Base-by-base conservation (phyloP, 179 eudicot species). In the Spergularia azorica region DNA sequence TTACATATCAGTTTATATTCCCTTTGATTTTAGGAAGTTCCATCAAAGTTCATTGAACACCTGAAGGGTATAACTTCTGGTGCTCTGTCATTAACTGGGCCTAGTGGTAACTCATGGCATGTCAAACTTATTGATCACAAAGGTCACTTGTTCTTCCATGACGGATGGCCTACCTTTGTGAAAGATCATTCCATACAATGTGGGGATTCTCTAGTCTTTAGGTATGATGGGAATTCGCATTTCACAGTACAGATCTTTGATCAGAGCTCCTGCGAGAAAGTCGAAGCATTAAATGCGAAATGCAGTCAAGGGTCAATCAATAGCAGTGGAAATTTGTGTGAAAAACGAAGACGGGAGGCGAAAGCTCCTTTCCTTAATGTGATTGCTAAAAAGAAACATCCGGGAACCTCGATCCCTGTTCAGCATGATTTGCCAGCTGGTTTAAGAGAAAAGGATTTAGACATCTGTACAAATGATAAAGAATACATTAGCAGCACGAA, bases 241-340 rank as follows among this genome's bases (percentile, higher is more conserved):
- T 95, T 95, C 75, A 83, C 88, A 0, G 90, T 95, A 75, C 96
- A 86, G 79, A 80, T 95, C 65, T 93, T 92, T 73, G 98, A 95
- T 81, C 76, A 84, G 71, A 88, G 87, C 82, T 84, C 96, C 58
- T 95, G 98, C 78, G 98, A 95, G 84, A 95, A 95, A 84, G 91
- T 91, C 74, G 85, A 81, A 80, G 93, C 97, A 32, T 84, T 89
- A 82, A 67, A 68, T 80, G 93, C 95, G 26, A 79, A 73, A 70
- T 90, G 93, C 86, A 90, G 87, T 77, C 92, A 86, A 83, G 80
- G 77, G 77, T 38, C 74, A 13, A 79, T 77, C 43, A 75, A 79
- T 76, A 63, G 51, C 61, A 63, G 69, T 57, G 77, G 79, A 61
- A 74, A 69, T 74, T 46, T 56, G 43, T 81, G 81, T 75, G 83